Conservation (phyloP, 202 grass and related monocot species). For the Dendrocalamus latiflorus region DNA sequence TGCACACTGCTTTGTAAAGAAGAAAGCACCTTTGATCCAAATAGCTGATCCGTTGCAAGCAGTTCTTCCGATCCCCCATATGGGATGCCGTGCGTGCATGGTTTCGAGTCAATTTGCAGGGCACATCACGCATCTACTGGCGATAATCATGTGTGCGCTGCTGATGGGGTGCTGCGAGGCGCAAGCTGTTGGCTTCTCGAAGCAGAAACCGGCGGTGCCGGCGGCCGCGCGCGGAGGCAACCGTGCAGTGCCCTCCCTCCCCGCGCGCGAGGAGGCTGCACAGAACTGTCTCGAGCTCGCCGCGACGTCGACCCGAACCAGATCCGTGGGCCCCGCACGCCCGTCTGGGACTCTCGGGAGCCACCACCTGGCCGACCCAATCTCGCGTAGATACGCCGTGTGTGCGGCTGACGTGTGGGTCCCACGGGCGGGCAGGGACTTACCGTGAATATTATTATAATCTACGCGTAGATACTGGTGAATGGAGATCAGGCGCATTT, state of each 20-base stretch:
- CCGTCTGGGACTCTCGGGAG: too few species aligned
- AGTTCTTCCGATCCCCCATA: neutral
- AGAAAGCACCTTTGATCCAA: too few species aligned
- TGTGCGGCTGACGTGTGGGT: too few species aligned
- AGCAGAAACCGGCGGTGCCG: too few species aligned
- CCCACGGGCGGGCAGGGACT: too few species aligned
- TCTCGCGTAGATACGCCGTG: too few species aligned
- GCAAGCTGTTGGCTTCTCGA: constrained; percentile 4
- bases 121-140: neutral
- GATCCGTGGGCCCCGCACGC: too few species aligned
- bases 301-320: neutral
- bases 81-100: neutral
- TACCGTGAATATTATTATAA: too few species aligned
- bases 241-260: neutral
- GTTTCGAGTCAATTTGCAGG: neutral
- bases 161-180: neutral
- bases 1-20: neutral
- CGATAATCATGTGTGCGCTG: neutral
- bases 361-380: too few species aligned
- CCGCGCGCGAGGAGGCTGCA: neutral
- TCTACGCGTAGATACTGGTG: too few species aligned
- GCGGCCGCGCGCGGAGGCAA: constrained; percentile 7
- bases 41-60: neutral
- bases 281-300: constrained; percentile 20
- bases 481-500: neutral